These are phyloP conservation scores for Megacollybia marginata DNA, from an alignment of 768 basidiomycete species.

Conservation along the genomic window DNA sequence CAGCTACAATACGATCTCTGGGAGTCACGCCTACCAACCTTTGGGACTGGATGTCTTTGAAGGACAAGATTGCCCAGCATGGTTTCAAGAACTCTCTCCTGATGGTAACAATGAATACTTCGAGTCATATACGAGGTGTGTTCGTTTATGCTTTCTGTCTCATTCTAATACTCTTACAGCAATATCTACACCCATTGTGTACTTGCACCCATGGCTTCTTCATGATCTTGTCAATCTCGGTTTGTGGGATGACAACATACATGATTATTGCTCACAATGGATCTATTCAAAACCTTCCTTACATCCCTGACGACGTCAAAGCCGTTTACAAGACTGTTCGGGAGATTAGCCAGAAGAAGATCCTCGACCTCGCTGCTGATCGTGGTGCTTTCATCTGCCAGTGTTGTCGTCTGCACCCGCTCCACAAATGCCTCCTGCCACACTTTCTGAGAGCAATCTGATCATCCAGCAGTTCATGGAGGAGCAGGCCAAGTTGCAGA, in stretches of 20 bases:
- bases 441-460: slow-evolving; percentile 17
- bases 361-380: slow-evolving; percentile 97
- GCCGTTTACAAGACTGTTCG: slow-evolving; percentile 99
- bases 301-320: slow-evolving; percentile 85
- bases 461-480: slow-evolving; percentile 40
- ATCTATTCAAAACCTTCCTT: slow-evolving; percentile 79
- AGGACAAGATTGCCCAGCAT: slow-evolving; percentile 69
- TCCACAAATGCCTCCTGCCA: slow-evolving; percentile 14
- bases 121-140: slow-evolving; percentile 92
- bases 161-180: slow-evolving; percentile 32
- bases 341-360: slow-evolving; percentile 98
- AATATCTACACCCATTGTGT: slow-evolving; percentile 99
- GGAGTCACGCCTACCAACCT: too few species aligned
- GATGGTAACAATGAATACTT: slow-evolving; percentile 97
- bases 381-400: slow-evolving; percentile 98
- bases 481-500: too few species aligned
- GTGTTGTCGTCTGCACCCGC: slow-evolving; percentile 12
- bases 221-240: slow-evolving; percentile 92
- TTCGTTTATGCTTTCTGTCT: neutral
- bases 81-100: slow-evolving; percentile 90
- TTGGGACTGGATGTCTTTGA: too few species aligned
- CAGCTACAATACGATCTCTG: too few species aligned
- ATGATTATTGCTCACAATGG: slow-evolving; percentile 97
- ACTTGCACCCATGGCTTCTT: slow-evolving; percentile 97
- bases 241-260: slow-evolving; percentile 97